Base-by-base conservation (phyloP, 176 grass and related monocot genomes). In the Areca catechu region DNA sequence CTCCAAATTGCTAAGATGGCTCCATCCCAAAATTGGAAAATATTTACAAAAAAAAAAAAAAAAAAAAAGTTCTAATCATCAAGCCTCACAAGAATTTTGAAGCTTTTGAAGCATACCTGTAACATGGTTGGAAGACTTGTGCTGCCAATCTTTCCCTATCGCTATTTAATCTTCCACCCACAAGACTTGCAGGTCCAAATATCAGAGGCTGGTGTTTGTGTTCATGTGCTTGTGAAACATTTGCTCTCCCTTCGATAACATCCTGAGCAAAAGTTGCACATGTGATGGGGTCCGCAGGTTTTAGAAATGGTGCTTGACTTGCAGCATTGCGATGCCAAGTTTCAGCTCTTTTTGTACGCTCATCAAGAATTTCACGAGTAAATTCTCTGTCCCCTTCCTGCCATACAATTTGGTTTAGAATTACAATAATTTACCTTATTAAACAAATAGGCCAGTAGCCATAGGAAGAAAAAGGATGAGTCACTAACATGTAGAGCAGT, bases 201-300 rank as follows among this genome's bases (percentile, higher is more conserved):
- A 98, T 98, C 65, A 92, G n/a, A 4, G 93, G 84, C 62, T 92
- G 93, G 67, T 98, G 87, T 27, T 91, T 92, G 70, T 98, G 93
- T 28, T 88, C 81, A 57, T 86, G 69, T 62, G 87, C 84, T 80
- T 98, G 87, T 52, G 93, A 88, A 67, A 92, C 58, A 22, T 77
- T 85, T 70, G 83, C 87, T 74, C 93, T 73, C 23, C 93, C 87
- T 85, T 98, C 93, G 72, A 98, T 75, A 18, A 98, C 87, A 14
- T 98, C 93, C 76, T 92, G 93, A 72, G 93, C 87, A 80, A 98
- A 98, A 29, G 93, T 85, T 23, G 93, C 87, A 10, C 93, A 98
- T 24, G 86, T 91, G 72, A 98, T 98, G 58, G 93, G 93, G 24
- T 91, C 88, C 47, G 77, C 84, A 73, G 87, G 87, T 66, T 92